These are phyloP conservation scores for Cutaneotrichosporon sp. DNA, from an alignment of 1,284 basidiomycete species.

Conservation along the genomic window DNA sequence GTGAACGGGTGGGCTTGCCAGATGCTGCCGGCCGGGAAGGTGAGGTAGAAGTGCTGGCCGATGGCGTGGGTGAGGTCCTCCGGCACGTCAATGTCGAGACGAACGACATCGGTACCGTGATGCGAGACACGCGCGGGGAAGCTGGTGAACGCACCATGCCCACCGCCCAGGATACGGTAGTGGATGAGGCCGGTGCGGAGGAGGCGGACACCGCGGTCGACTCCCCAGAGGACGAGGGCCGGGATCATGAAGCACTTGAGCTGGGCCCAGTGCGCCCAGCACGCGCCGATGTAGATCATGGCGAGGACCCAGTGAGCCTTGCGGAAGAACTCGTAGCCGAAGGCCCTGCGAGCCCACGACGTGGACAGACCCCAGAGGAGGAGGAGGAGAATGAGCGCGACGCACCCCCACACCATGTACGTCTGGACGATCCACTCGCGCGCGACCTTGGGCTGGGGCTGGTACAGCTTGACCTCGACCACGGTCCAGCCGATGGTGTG, in stretches of 20 bases:
- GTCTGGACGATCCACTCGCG: slow-evolving; percentile 33
- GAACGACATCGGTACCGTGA: slow-evolving; percentile 27
- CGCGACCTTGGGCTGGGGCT: slow-evolving; percentile 36
- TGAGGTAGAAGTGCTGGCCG: slow-evolving; percentile 43
- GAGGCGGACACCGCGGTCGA: slow-evolving; percentile 32
- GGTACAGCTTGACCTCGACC: slow-evolving; percentile 37
- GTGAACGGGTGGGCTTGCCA: slow-evolving; percentile 46
- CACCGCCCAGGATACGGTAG: slow-evolving; percentile 31
- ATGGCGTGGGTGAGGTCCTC: slow-evolving; percentile 21
- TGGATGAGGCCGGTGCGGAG: slow-evolving; percentile 35
- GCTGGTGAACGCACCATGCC: slow-evolving; percentile 32
- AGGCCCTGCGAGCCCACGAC: slow-evolving; percentile 24
- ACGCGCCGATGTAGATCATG: slow-evolving; percentile 40
- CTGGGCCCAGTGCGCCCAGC: slow-evolving; percentile 37
- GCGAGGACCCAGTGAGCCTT: slow-evolving; percentile 42
- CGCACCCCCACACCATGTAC: slow-evolving; percentile 41
- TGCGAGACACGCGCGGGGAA: slow-evolving; percentile 30
- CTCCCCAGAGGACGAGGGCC: slow-evolving; percentile 32
- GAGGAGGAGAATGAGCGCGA: slow-evolving; percentile 33
- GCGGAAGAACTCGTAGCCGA: slow-evolving; percentile 42
- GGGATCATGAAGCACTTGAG: slow-evolving; percentile 43
- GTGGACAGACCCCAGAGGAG: slow-evolving; percentile 34
- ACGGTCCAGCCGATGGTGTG: slow-evolving; percentile 42
- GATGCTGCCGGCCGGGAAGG: slow-evolving; percentile 31
- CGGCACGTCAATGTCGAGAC: slow-evolving; percentile 31